Base-by-base conservation (phyloP, 257 asterid genomes). In the Lavandula angustifolia region DNA sequence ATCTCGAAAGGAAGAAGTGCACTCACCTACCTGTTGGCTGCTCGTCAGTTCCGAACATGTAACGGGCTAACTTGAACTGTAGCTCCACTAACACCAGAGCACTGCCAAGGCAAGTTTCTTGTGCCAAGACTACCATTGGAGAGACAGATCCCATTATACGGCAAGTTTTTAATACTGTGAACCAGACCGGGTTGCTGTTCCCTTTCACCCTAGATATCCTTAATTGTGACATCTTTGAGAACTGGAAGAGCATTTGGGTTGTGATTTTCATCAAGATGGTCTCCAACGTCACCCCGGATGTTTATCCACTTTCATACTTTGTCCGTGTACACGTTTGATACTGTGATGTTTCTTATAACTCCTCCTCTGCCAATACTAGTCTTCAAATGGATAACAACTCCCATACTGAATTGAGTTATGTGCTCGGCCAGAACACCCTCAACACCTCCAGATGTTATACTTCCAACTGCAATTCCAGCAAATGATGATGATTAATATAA, bases 361-460 rank as follows among this genome's bases (percentile, higher is more conserved):
- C n/a, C n/a, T n/a, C n/a, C n/a, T n/a, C n/a, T n/a, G n/a, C n/a
- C n/a, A n/a, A n/a, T n/a, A n/a, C n/a, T n/a, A n/a, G n/a, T n/a
- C n/a, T n/a, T n/a, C n/a, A n/a, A n/a, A n/a, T n/a, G n/a, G n/a
- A n/a, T n/a, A n/a, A n/a, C n/a, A n/a, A n/a, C n/a, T n/a, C n/a
- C n/a, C n/a, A 80, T 46, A 32, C 87, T 78, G 77, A 54, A 84
- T 7, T 89, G 94, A 43, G 70, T 84, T 66, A 92, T 73, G 80
- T 89, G 96, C 74, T 92, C 99, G 0, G 84, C 97, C 4, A 84
- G 29, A 4, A 89, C 79, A 12, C 79, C 81, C n/a, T 29, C 66
- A 9, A 92, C 73, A 0, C 99, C 97, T 0, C 99, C 96, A 0
- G 97, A 92, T 52, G 95, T 84, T 76, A 89, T 96, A n/a, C 96